These are phyloP conservation scores for Saccharomycopsis sp. DNA, from an alignment of 805 yeast species.

Conservation along the genomic window DNA sequence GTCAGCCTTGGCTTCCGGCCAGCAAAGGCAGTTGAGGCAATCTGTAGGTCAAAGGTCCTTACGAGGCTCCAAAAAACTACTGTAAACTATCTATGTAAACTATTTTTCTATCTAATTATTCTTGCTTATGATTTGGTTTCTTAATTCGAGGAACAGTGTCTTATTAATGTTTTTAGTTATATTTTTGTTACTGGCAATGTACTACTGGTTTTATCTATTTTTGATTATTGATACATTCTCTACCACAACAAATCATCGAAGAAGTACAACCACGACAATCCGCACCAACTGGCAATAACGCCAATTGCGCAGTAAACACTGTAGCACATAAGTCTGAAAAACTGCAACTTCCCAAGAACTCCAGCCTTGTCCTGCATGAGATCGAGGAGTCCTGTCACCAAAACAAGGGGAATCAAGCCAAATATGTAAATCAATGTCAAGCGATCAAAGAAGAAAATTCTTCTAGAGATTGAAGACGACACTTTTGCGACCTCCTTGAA, in stretches of 20 bases:
- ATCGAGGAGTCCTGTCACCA: constrained; percentile 41
- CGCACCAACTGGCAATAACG: constrained; percentile 78
- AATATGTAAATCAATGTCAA: constrained; percentile 58
- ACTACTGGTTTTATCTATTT: neutral
- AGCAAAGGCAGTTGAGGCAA: neutral
- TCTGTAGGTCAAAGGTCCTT: neutral
- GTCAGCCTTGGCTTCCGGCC: neutral
- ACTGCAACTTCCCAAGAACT: constrained; percentile 55
- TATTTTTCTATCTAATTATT: too few species aligned
- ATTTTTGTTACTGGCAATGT: neutral
- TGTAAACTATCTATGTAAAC: neutral
- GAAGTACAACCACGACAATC: constrained; percentile 82
- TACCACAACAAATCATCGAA: constrained; percentile 69
- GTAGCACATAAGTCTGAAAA: constrained; percentile 70
- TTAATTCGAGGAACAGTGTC: neutral
- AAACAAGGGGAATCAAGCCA: constrained; percentile 60
- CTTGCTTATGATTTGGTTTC: neutral
- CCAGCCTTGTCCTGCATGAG: constrained; percentile 48
- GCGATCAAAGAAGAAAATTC: constrained; percentile 66
- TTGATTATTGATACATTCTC: neutral
- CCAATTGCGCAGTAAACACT: constrained; percentile 87
- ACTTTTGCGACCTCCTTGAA: constrained; percentile 59
- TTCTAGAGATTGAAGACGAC: constrained; percentile 34
- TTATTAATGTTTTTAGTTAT: too few species aligned
- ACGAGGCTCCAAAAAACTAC: neutral